Conservation (phyloP, 257 asterid species). For the Echites panduratus region DNA sequence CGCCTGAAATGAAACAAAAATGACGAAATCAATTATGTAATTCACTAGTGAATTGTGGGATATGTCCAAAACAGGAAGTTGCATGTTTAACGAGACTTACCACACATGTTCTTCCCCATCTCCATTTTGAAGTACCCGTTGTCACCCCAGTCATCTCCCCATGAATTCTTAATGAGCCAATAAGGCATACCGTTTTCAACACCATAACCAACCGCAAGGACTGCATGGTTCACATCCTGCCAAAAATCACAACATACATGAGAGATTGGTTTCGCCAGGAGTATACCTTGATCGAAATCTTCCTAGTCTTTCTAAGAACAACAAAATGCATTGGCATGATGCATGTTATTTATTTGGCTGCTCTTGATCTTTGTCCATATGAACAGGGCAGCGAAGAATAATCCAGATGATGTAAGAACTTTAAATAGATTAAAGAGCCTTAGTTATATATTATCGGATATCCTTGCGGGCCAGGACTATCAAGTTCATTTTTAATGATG, state of each 20-base stretch:
- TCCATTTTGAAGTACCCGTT: constrained; percentile 93
- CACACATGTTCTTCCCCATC: constrained; percentile 96
- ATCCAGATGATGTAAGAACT: not conserved
- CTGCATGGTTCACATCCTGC: constrained; percentile 97
- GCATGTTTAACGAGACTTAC: constrained; percentile 33
- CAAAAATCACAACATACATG: not conserved
- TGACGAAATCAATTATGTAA: not conserved
- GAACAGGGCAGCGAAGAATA: not conserved
- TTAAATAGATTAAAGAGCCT: not conserved
- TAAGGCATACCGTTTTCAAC: constrained; percentile 73
- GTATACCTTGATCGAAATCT: not conserved
- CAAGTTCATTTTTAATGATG: not conserved
- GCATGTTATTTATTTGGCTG: not conserved
- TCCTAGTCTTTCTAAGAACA: not conserved
- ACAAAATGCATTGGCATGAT: not conserved
- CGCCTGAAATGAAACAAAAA: too few relatives aligned
- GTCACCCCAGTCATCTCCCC: constrained; percentile 97
- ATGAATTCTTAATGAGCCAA: constrained; percentile 93
- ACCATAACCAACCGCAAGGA: constrained; percentile 92
- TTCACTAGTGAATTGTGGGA: too few relatives aligned
- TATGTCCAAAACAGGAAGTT: not conserved
- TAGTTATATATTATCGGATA: not conserved
- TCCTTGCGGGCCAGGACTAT: not conserved
- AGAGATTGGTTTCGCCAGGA: not conserved
- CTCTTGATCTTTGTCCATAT: not conserved